Conservation (phyloP, 805 yeast genomes). For the Aciculoconidium aculeatum region DNA sequence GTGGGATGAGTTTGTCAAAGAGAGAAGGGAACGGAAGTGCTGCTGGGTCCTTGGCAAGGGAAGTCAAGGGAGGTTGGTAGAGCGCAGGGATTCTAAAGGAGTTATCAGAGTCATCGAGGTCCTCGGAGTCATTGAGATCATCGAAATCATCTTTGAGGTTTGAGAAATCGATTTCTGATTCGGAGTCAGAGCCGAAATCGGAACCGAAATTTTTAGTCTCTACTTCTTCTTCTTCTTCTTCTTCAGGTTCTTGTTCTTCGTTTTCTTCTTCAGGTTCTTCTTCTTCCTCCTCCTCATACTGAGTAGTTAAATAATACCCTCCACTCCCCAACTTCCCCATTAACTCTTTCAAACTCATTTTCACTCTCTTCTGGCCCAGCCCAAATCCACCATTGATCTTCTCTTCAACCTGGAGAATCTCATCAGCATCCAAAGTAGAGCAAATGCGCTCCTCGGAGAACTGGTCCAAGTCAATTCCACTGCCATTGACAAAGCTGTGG, state of each 20-base stretch:
- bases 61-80: conserved; percentile 58
- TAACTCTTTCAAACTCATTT: conserved; percentile 47
- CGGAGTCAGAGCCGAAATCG: conserved; percentile 19
- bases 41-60: conserved; percentile 18
- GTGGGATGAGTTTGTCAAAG: conserved; percentile 46
- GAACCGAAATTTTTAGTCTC: conserved; percentile 9
- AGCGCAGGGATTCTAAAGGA: conserved; percentile 40
- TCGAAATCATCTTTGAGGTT: conserved; percentile 48
- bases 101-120: conserved; percentile 27
- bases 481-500: conserved; percentile 2
- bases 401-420: conserved; percentile 49
- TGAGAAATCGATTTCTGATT: conserved; percentile 39
- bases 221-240: conserved; percentile 16
- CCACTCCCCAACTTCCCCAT: conserved; percentile 37
- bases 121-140: conserved; percentile 23
- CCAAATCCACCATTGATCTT: conserved; percentile 62
- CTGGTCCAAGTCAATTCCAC: conserved; percentile 5
- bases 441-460: conserved; percentile 17
- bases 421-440: conserved; percentile 14
- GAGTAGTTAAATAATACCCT: conserved; percentile 61
- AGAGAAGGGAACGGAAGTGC: conserved; percentile 39
- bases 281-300: conserved; percentile 31
- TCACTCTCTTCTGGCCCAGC: conserved; percentile 49
- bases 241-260: conserved; percentile 13
- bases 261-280: conserved; percentile 7